Conservation (phyloP, 2,329 filamentous ascomycete genomes). For the Ophiostoma perfectum region DNA sequence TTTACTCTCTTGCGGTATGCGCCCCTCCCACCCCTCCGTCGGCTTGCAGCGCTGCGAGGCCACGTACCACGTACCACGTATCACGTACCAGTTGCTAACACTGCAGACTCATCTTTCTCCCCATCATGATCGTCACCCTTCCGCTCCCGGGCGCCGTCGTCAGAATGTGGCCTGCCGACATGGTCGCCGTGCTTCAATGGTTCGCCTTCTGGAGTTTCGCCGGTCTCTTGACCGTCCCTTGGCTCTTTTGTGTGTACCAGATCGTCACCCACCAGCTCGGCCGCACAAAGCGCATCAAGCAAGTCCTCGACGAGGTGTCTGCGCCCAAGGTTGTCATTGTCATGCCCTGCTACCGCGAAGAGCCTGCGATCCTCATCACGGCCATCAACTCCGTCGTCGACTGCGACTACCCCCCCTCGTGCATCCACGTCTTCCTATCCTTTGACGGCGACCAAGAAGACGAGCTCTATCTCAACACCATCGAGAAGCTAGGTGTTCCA, state of each 20-base stretch:
- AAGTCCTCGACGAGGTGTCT: constrained; percentile 73
- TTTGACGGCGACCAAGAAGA: constrained; percentile 90
- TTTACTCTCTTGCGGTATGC: constrained; percentile 65
- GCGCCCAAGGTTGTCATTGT: constrained; percentile 93
- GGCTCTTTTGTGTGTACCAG: constrained; percentile 89
- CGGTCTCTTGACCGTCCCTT: constrained; percentile 76
- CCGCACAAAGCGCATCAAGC: constrained; percentile 73
- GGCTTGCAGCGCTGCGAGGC: too few relatives aligned
- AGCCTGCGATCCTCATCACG: constrained; percentile 73
- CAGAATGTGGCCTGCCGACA: constrained; percentile 61
- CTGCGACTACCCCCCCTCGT: constrained; percentile 87
- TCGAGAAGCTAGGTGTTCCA: constrained; percentile 77
- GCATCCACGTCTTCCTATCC: constrained; percentile 90
- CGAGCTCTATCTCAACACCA: constrained; percentile 80
- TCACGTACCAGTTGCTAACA: constrained; percentile 41
- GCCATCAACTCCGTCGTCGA: constrained; percentile 89
- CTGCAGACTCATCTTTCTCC: constrained; percentile 64
- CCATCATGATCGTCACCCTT: constrained; percentile 89
- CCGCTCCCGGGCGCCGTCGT: constrained; percentile 71
- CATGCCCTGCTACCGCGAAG: constrained; percentile 95
- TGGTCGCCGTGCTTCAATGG: constrained; percentile 77
- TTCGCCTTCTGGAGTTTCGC: constrained; percentile 95
- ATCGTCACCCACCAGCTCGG: constrained; percentile 83
- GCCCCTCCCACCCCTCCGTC: constrained; percentile 35
- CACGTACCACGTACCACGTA: too few relatives aligned